A percentile compares a stretch with the other conserved stretches of the same genome.
These are phyloP conservation scores for Trypanosoma caninum DNA, from an alignment of 208 protist species.

Conservation along the genomic window DNA sequence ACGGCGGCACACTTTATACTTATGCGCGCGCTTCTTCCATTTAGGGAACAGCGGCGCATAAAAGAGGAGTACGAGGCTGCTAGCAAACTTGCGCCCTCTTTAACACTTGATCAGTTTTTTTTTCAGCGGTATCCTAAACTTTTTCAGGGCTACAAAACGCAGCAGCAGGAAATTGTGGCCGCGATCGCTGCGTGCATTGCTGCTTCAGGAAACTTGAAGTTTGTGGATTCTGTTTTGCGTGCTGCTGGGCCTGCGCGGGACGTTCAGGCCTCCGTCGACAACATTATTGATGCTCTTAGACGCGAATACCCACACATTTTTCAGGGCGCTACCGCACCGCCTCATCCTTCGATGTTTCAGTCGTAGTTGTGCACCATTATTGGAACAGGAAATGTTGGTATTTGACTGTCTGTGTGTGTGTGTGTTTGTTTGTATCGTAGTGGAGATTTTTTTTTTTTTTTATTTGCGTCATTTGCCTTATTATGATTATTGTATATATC, in stretches of 20 bases:
- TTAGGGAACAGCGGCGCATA: conserved; percentile 60
- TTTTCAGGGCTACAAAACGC: conserved; percentile 76
- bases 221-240: conserved; percentile 59
- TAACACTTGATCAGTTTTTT: conserved; percentile 84
- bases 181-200: conserved; percentile 66
- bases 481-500: too few relatives aligned
- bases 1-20: conserved; percentile 63
- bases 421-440: neutral
- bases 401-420: neutral
- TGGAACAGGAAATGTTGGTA: too few relatives aligned
- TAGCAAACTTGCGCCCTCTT: conserved; percentile 34
- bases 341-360: neutral
- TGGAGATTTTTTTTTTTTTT: neutral
- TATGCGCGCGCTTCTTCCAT: conserved; percentile 55
- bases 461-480: too few relatives aligned
- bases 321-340: neutral
- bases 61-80: conserved; percentile 71
- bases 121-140: conserved; percentile 55
- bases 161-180: conserved; percentile 66
- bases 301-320: conserved; percentile 60
- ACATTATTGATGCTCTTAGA: conserved; percentile 69
- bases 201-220: conserved; percentile 47
- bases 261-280: conserved; percentile 55
- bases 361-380: too few relatives aligned
- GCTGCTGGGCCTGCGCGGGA: conserved; percentile 63